These are phyloP conservation scores for Diversispora epigaea DNA, from an alignment of 192 early-diverging fungal species.

Conservation along the genomic window DNA sequence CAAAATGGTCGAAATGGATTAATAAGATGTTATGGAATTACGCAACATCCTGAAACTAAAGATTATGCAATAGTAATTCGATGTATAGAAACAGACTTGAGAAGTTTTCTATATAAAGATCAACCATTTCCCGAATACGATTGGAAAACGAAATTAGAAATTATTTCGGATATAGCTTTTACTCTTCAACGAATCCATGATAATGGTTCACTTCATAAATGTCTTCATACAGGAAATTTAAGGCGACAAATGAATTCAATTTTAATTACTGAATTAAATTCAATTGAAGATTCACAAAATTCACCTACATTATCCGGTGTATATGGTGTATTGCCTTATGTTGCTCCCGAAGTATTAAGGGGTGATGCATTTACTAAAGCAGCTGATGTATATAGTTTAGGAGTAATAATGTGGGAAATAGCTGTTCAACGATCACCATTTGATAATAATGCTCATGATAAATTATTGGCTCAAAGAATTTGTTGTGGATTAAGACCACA, in stretches of 20 bases:
- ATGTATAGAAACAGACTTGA: neutral
- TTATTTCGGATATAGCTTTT: conserved; percentile 10
- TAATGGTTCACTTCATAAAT: neutral
- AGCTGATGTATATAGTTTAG: conserved; percentile 30
- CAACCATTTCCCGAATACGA: conserved; percentile 6
- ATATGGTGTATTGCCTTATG: conserved; percentile 28
- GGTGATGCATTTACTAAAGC: neutral
- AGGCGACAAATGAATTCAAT: conserved; percentile 3
- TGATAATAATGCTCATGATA: conserved; percentile 13
- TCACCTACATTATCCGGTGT: conserved; percentile 15
- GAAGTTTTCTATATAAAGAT: neutral
- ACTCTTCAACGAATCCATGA: conserved; percentile 18
- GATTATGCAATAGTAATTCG: conserved; percentile 21
- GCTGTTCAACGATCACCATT: conserved; percentile 8
- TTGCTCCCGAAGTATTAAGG: conserved; percentile 29
- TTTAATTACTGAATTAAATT: neutral
- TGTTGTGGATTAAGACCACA: conserved; percentile 30
- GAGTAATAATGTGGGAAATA: conserved; percentile 26
- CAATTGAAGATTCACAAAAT: neutral
- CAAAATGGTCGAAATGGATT: conserved; percentile 15
- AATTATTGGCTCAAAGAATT: conserved; percentile 16
- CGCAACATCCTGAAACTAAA: conserved; percentile 5
- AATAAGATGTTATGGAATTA: conserved; percentile 27
- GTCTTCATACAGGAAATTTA: conserved; percentile 26
- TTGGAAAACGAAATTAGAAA: conserved; percentile 29